Evolutionary conservation across 805 yeast species (phyloP), one percentile per base, ranked within the genome.

Genomic region (Teunomyces funiuensis): DNA sequence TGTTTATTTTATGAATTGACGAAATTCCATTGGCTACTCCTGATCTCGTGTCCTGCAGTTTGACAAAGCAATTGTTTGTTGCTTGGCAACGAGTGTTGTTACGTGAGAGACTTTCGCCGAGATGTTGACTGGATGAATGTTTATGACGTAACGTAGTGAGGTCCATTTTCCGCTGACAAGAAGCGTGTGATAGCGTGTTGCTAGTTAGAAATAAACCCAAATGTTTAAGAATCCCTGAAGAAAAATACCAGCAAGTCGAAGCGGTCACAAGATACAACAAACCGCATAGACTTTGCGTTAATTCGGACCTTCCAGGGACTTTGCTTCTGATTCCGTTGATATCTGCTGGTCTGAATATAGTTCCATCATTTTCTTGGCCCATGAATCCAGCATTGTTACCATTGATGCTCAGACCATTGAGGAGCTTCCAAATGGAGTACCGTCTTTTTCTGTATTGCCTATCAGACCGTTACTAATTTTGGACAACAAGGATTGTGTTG

Each of bases 331-430:
- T 29, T 70, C 87, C 2, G 83, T 86, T 4, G 73, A 82, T 13
- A 56, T 83, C 9, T 76, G 87, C 11, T 85, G 88, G 86, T 79
- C 95, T 2, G 67, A 69, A 5, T 99, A 93, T 64, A 75, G 83
- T 10, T 85, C 95, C 39, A 65, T 88, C 26, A 69, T 93, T 33
- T 76, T 87, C 6, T 65, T 88, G 36, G 89, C 87, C 0, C 82
- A 82, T 56, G 96, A 86, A 41, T 76, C 78, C 28, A 64, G 74
- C 19, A 64, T 89, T 25, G 65, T 70, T 15, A 65, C 83, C 4
- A 60, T 85, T 39, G 84, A 87, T 54, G 74, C 80, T 18, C 69
- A 69, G 36, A 69, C 74, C 40, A 75, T 87, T 58, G 76, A 75
- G 46, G 63, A 56, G 38, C 47, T 58, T 10, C 49, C 58, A 2